Evolutionary conservation across 306 rosid genomes (phyloP).

Genomic region (Lagenaria siceraria): DNA sequence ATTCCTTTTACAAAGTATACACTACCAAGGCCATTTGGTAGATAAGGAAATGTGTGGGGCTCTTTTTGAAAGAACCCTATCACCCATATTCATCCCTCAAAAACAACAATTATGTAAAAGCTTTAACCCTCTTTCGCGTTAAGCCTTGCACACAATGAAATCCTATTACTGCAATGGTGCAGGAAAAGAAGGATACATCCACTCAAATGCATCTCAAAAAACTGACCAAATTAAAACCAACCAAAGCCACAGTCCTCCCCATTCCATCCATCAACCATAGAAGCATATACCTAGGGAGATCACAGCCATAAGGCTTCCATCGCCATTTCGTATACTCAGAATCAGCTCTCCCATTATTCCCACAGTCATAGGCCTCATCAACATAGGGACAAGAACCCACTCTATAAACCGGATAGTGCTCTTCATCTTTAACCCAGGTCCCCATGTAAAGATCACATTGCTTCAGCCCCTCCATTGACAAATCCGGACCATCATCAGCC

Average conservation of each 20-base stretch:
- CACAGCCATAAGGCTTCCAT: conserved; percentile 79
- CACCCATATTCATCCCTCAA: too few relatives aligned
- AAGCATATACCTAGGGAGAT: conserved; percentile 62
- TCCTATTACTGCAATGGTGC: too few relatives aligned
- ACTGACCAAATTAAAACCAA: background rate
- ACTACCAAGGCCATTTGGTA: too few relatives aligned
- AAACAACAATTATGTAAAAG: too few relatives aligned
- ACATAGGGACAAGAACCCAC: conserved; percentile 87
- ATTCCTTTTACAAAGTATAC: too few relatives aligned
- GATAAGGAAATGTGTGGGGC: too few relatives aligned
- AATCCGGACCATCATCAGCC: conserved; percentile 15
- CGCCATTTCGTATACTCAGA: conserved; percentile 67
- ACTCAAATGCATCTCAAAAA: background rate
- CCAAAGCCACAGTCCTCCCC: background rate
- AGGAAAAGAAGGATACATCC: background rate
- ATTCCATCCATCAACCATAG: background rate
- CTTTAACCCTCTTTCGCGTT: too few relatives aligned
- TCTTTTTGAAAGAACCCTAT: too few relatives aligned
- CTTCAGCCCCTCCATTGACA: background rate
- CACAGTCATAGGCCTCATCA: conserved; percentile 83
- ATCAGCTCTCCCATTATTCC: conserved; percentile 59
- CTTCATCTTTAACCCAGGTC: conserved; percentile 70
- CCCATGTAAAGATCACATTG: conserved; percentile 67
- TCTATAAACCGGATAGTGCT: conserved; percentile 49
- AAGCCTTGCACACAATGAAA: too few relatives aligned